phyloP scores from a whole-genome alignment of 2,329 filamentous ascomycete species.

The Trichoderma atrobrunneum region DNA sequence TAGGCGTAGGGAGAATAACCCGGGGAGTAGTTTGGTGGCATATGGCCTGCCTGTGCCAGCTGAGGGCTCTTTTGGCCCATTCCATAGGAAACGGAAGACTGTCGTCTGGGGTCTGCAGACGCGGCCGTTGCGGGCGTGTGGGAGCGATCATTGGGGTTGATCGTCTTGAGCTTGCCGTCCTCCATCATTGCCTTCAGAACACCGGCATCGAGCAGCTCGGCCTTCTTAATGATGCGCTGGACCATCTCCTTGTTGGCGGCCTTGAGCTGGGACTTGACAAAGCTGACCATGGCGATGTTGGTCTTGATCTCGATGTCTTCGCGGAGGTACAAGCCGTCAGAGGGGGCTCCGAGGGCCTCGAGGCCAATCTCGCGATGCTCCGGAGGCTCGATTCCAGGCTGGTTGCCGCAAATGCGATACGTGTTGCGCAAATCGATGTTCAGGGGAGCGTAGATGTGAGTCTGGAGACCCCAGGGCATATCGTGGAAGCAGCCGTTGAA shows the following conservation, averaged over 20 bases:
- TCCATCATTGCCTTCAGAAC: conserved; percentile 66
- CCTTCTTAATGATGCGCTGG: conserved; percentile 66
- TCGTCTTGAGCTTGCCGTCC: conserved; percentile 59
- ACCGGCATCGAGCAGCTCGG: conserved; percentile 65
- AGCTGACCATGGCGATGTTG: conserved; percentile 62
- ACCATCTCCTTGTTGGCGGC: conserved; percentile 67
- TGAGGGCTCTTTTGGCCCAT: not conserved
- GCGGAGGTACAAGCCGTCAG: conserved; percentile 64
- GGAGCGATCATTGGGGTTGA: conserved; percentile 53
- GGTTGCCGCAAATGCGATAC: conserved; percentile 66
- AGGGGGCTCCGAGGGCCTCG: conserved; percentile 55
- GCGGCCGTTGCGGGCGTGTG: conserved; percentile 26
- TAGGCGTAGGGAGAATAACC: conserved; percentile 21
- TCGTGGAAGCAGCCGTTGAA: conserved; percentile 73
- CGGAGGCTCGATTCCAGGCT: conserved; percentile 61
- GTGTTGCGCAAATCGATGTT: conserved; percentile 65
- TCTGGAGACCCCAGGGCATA: conserved; percentile 69
- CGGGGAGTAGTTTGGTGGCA: conserved; percentile 38
- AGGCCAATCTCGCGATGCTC: conserved; percentile 61
- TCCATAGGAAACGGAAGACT: not conserved
- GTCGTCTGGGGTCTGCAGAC: conserved; percentile 4
- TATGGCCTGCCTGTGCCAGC: conserved; percentile 3
- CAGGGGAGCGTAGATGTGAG: conserved; percentile 67
- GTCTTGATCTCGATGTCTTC: conserved; percentile 70
- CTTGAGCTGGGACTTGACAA: conserved; percentile 66